Conservation (phyloP, 257 asterid genomes). For the Ophiorrhiza pumila region DNA sequence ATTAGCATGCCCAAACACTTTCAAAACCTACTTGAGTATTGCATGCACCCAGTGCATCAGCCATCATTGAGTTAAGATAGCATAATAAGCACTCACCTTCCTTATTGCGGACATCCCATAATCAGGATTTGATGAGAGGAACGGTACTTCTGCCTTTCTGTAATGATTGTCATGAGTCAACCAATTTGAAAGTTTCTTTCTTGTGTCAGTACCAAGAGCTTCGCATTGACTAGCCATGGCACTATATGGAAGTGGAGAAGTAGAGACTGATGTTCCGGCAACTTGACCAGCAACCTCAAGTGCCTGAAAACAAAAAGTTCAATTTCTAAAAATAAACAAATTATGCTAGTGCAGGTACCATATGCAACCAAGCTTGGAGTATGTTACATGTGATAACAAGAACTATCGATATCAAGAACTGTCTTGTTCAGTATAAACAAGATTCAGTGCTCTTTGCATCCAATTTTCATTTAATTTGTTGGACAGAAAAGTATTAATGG, state of each 20-base stretch:
- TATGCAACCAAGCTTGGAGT: neutral
- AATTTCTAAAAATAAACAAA: neutral
- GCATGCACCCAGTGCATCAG: neutral
- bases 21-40: neutral
- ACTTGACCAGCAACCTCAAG: slow-evolving; percentile 98
- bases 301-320: slow-evolving; percentile 51
- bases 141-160: slow-evolving; percentile 26
- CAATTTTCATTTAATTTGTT: neutral
- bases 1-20: neutral
- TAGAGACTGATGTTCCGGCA: slow-evolving; percentile 86
- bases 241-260: slow-evolving; percentile 91
- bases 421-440: neutral
- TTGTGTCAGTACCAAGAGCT: slow-evolving; percentile 73
- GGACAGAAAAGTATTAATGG: too few relatives aligned
- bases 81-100: slow-evolving; percentile 40
- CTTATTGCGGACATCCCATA: slow-evolving; percentile 41
- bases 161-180: slow-evolving; percentile 49
- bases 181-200: slow-evolving; percentile 95
- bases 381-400: neutral
- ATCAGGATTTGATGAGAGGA: slow-evolving; percentile 37
- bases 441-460: neutral
- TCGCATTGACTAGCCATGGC: slow-evolving; percentile 89
- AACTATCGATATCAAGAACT: neutral
- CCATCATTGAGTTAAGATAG: neutral
- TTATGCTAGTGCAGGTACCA: neutral